phyloP scores from a whole-genome alignment of 106 monocot genomes.

The Xerophyta viscosa region DNA sequence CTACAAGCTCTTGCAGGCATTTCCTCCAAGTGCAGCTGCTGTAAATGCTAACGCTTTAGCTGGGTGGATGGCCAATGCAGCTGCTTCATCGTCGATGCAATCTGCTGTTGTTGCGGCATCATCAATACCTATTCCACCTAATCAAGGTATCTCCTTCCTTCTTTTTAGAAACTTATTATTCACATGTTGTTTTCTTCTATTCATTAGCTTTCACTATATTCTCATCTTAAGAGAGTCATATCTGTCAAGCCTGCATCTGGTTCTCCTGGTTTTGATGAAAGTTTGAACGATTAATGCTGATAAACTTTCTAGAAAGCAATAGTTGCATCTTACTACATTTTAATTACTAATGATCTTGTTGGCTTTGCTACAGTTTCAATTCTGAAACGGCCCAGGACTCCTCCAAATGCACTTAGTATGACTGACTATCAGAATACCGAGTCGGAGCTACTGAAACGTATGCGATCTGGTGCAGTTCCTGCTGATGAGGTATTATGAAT shows the following conservation, averaged over 20 bases:
- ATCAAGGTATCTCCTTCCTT: slow-evolving; percentile 43
- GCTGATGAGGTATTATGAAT: slow-evolving; percentile 39
- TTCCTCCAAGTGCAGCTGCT: slow-evolving; percentile 40
- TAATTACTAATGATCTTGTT: background rate
- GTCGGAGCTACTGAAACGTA: slow-evolving; percentile 48
- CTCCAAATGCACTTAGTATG: slow-evolving; percentile 32
- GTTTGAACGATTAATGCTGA: no score
- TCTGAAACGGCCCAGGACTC: slow-evolving; percentile 40
- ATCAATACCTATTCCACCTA: slow-evolving; percentile 44
- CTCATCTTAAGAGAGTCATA: no score
- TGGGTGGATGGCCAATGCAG: slow-evolving; percentile 71
- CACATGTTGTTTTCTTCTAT: no score
- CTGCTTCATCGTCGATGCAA: slow-evolving; percentile 52
- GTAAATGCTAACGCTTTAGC: slow-evolving; percentile 50
- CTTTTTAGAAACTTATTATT: background rate
- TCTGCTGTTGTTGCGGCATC: slow-evolving; percentile 55
- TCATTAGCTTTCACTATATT: no score
- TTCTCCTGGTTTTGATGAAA: no score
- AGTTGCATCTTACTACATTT: background rate
- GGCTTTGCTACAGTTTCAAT: slow-evolving; percentile 18
- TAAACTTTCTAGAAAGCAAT: no score
- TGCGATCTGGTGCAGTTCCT: slow-evolving; percentile 28
- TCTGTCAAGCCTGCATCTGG: no score
- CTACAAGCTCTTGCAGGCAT: slow-evolving; percentile 21
- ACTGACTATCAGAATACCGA: slow-evolving; percentile 46